Evolutionary conservation across 768 basidiomycete species (phyloP).

Genomic region (Tricholoma terreum): DNA sequence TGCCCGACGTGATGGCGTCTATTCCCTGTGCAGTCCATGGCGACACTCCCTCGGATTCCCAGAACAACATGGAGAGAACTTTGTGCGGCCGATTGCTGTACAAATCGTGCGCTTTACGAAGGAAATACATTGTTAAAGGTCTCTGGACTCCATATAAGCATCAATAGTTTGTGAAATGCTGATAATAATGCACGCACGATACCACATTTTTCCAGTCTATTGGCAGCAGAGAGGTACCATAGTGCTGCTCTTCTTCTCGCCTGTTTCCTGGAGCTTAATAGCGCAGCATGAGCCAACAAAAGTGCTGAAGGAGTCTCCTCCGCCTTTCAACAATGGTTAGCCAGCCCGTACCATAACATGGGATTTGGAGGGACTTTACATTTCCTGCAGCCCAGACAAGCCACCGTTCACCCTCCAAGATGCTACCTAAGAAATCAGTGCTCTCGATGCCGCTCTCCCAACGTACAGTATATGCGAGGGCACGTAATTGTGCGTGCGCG

Average conservation of each 20-base stretch:
- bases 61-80: constrained; percentile 74
- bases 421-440: constrained; percentile 53
- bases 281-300: constrained; percentile 77
- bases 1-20: constrained; percentile 63
- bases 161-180: constrained; percentile 1
- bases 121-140: constrained; percentile 80
- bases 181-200: constrained; percentile 52
- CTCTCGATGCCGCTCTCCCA: constrained; percentile 69
- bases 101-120: constrained; percentile 66
- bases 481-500: constrained; percentile 65
- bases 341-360: constrained; percentile 1
- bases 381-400: constrained; percentile 81
- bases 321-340: constrained; percentile 48
- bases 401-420: constrained; percentile 80
- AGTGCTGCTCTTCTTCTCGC: constrained; percentile 65
- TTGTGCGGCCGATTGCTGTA: constrained; percentile 52
- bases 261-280: constrained; percentile 57
- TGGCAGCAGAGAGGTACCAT: constrained; percentile 78
- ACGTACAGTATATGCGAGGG: constrained; percentile 64
- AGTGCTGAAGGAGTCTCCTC: constrained; percentile 81
- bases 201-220: constrained; percentile 77
- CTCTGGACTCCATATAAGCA: constrained; percentile 46
- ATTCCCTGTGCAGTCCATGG: constrained; percentile 42
- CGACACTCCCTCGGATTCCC: constrained; percentile 62
- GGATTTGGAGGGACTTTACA: constrained; percentile 42